A percentile compares a stretch with the other conserved stretches of the same genome.
These are phyloP conservation scores for Stagonosporopsis vannaccii DNA, from an alignment of 2,329 filamentous ascomycete species.

Conservation along the genomic window DNA sequence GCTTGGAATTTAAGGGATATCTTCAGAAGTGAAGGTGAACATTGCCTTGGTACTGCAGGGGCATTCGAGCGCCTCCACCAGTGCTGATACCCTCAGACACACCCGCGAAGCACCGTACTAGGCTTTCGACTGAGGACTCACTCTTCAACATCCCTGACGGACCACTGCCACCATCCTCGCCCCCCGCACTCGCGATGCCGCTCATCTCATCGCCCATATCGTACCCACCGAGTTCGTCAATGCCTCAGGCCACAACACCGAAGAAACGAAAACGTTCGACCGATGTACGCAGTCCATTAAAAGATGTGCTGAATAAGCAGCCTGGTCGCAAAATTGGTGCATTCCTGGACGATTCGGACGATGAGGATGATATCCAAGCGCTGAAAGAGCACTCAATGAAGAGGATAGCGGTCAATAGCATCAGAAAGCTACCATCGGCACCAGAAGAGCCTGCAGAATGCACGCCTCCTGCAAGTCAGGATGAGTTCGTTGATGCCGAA, in stretches of 20 bases:
- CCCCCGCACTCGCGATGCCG: conserved; percentile 66
- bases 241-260: conserved; percentile 43
- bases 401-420: conserved; percentile 40
- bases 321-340: conserved; percentile 44
- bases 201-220: conserved; percentile 66
- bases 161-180: conserved; percentile 48
- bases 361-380: conserved; percentile 51
- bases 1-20: conserved; percentile 56
- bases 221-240: conserved; percentile 61
- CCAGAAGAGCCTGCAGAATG: conserved; percentile 36
- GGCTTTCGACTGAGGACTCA: conserved; percentile 17
- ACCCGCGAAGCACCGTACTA: conserved; percentile 34
- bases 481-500: conserved; percentile 37
- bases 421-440: conserved; percentile 35
- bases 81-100: conserved; percentile 44
- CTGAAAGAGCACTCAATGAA: conserved; percentile 50
- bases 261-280: conserved; percentile 49
- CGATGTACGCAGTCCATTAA: conserved; percentile 39
- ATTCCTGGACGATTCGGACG: conserved; percentile 52
- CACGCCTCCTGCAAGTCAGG: conserved; percentile 47
- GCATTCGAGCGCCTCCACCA: background rate
- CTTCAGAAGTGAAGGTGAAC: conserved; percentile 59
- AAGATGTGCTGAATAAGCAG: conserved; percentile 46
- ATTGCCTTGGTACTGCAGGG: conserved; percentile 41
- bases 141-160: conserved; percentile 21